A percentile compares a stretch with the other conserved stretches of the same genome.
phyloP scores from a whole-genome alignment of 306 rosid genomes.

The Gastrolobium bilobum region DNA sequence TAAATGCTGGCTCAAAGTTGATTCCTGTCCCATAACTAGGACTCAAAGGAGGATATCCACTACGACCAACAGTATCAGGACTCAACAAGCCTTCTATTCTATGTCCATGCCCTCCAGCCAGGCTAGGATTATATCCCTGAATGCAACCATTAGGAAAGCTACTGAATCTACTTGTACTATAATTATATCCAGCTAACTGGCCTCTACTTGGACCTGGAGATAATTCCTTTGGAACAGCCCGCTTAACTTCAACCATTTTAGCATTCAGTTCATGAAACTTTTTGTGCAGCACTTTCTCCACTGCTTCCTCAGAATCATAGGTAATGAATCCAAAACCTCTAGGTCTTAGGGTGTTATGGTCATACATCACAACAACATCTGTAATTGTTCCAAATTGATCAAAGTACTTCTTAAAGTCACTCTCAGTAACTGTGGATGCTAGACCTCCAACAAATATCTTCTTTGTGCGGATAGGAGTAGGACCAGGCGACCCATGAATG shows the following conservation, averaged over 20 bases:
- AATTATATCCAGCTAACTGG: slow-evolving; percentile 60
- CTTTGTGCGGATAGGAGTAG: slow-evolving; percentile 60
- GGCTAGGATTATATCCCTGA: slow-evolving; percentile 60
- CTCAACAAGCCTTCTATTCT: slow-evolving; percentile 59
- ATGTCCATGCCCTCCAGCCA: slow-evolving; percentile 52
- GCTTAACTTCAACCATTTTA: slow-evolving; percentile 71
- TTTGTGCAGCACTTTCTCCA: slow-evolving; percentile 63
- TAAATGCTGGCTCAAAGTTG: slow-evolving; percentile 58
- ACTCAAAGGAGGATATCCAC: slow-evolving; percentile 59
- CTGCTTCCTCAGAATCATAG: slow-evolving; percentile 66
- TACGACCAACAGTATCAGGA: slow-evolving; percentile 58
- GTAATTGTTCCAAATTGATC: slow-evolving; percentile 70
- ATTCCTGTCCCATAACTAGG: slow-evolving; percentile 60
- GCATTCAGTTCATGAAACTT: slow-evolving; percentile 65
- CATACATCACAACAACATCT: slow-evolving; percentile 71
- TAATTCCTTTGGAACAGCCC: slow-evolving; percentile 69
- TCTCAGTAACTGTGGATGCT: slow-evolving; percentile 64
- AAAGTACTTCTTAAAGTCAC: slow-evolving; percentile 64
- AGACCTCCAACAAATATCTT: slow-evolving; percentile 71
- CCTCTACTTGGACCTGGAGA: slow-evolving; percentile 62
- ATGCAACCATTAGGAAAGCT: slow-evolving; percentile 59
- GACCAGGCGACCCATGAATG: slow-evolving; percentile 63
- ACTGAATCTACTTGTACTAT: slow-evolving; percentile 56
- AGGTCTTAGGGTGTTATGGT: slow-evolving; percentile 67
- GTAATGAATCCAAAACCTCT: slow-evolving; percentile 74